Percentiles rank a stretch among this genome's conserved stretches.
These are phyloP conservation scores for Rhododendron ferrugineum DNA, from an alignment of 148 eudicot genomes.

Conservation along the genomic window DNA sequence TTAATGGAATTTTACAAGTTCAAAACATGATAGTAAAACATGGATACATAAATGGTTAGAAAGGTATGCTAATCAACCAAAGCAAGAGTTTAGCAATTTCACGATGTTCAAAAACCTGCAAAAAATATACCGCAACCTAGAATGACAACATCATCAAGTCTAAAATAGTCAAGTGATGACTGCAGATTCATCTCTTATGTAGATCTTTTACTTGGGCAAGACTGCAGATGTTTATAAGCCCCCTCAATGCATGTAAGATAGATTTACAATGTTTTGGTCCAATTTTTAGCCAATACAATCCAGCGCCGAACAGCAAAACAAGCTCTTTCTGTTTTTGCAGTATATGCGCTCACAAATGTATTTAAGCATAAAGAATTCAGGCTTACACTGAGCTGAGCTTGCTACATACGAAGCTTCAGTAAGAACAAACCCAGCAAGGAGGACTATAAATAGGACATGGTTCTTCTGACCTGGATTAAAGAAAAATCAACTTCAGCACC, in stretches of 20 bases:
- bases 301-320: neutral
- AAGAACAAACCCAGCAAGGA: slow-evolving; percentile 50
- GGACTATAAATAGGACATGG: slow-evolving; percentile 45
- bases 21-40: neutral
- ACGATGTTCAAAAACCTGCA: neutral
- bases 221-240: neutral
- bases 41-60: neutral
- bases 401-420: slow-evolving; percentile 46
- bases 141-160: neutral
- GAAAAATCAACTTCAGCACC: slow-evolving; percentile 9
- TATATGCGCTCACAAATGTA: neutral
- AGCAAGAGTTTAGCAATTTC: neutral
- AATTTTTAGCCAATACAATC: neutral
- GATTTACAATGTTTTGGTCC: neutral
- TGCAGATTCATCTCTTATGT: neutral
- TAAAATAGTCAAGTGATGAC: neutral
- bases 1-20: neutral
- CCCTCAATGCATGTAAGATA: neutral
- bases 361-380: neutral
- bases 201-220: neutral
- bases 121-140: neutral
- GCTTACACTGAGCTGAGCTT: slow-evolving; percentile 53
- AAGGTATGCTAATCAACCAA: neutral
- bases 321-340: neutral
- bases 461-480: slow-evolving; percentile 53